Evolutionary conservation across 495 filamentous ascomycete genomes (phyloP), one percentile per base, ranked within the genome.

Genomic region (Hypoxylon fuscum): DNA sequence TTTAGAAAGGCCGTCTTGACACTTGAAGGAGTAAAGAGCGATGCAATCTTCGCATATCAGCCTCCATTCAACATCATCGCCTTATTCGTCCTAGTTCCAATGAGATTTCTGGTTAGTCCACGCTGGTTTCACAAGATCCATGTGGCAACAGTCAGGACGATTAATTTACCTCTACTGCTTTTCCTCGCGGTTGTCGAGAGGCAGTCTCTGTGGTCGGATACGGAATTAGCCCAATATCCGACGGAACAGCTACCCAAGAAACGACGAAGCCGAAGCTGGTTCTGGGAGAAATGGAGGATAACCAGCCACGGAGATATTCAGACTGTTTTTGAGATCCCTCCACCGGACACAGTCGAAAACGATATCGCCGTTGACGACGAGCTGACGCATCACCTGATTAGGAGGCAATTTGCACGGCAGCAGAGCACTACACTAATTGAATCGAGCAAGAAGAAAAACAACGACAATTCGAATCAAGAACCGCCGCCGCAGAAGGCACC

Each of bases 61-160:
- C 87, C 88, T 8, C 88, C 88, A 3, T 88, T 90, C 74, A 92
- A 92, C 71, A 79, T 92, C 58, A 71, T 90, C 47, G 88, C 88
- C 42, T 68, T 90, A 20, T 61, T 85, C 41, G 57, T 88, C 29
- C 76, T 90, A 18, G 76, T 89, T 5, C 88, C 88, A 1, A 78
- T 91, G 44, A 90, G 89, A 53, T 84, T 85, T 60, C 59, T 86
- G 8, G 76, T 88, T 44, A 80, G 82, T 0, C 84, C 87, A 1
- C 85, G 88, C 29, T 90, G 88, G 88, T 90, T 90, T 62, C 88
- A 91, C 74, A 91, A 90, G 67, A 83, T 90, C 55, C 90, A 91
- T 66, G 85, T 91, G 42, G 77, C 81, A 44, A 77, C 78, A 9
- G 83, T 90, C 11, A 85, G 88, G 27, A 55, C 81, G 8, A 75